phyloP scores from a whole-genome alignment of 495 filamentous ascomycete genomes.

The Aspergillus sclerotioniger region DNA sequence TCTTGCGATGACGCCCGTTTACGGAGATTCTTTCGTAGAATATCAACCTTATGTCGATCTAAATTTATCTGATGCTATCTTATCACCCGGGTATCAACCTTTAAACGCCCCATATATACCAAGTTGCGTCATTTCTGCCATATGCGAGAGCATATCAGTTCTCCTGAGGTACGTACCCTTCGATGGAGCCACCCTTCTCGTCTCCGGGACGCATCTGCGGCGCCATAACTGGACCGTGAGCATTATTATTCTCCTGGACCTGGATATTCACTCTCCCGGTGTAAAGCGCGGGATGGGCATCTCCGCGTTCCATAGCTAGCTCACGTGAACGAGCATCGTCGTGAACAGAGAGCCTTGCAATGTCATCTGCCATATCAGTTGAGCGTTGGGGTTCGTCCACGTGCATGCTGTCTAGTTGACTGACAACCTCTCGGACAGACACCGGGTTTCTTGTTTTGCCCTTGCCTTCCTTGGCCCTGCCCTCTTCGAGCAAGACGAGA shows the following conservation, averaged over 20 bases:
- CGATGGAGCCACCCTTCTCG: constrained; percentile 42
- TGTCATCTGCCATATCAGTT: constrained; percentile 23
- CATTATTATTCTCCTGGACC: constrained; percentile 38
- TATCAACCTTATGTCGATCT: neutral
- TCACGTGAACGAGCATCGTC: constrained; percentile 30
- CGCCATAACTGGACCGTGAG: constrained; percentile 17
- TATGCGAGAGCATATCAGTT: constrained; percentile 6
- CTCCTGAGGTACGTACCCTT: constrained; percentile 42
- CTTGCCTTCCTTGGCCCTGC: constrained; percentile 23
- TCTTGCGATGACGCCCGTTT: neutral
- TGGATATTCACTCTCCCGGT: constrained; percentile 37
- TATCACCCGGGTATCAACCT: constrained; percentile 21
- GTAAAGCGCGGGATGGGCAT: constrained; percentile 28
- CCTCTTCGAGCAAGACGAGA: constrained; percentile 57
- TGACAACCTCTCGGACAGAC: constrained; percentile 26
- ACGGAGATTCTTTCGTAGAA: neutral
- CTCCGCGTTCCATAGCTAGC: constrained; percentile 50
- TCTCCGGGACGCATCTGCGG: constrained; percentile 38
- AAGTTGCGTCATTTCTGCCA: neutral
- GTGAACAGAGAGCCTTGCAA: constrained; percentile 21
- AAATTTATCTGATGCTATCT: neutral
- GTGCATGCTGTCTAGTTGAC: constrained; percentile 32
- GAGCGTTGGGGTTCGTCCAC: constrained; percentile 14
- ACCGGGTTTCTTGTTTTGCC: constrained; percentile 12
- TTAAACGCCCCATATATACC: neutral